Percentiles rank a stretch among this genome's conserved stretches.
phyloP scores from a whole-genome alignment of 78 protist species.

The Anaeramoeba flamelloides region DNA sequence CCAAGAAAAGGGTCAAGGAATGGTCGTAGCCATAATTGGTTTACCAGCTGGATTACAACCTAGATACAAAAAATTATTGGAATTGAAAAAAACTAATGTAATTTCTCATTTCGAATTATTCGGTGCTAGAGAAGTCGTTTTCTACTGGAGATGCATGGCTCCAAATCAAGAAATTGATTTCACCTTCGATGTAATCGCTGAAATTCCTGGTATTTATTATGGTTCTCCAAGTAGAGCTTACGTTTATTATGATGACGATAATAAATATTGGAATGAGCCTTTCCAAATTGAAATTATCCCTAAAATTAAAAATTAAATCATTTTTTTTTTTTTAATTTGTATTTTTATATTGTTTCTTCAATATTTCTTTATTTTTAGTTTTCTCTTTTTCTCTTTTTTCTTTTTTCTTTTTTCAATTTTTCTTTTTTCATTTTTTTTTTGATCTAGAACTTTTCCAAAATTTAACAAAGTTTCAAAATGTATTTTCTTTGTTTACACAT shows the following conservation, averaged over 20 bases:
- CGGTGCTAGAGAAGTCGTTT: conserved; percentile 18
- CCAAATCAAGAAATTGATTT: background rate
- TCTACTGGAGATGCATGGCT: conserved; percentile 17
- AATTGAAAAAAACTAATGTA: background rate
- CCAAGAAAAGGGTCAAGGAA: too few species aligned
- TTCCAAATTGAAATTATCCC: background rate
- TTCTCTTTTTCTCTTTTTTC: too few species aligned
- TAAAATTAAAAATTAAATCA: too few species aligned
- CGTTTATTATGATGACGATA: conserved; percentile 12
- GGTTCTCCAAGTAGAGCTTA: conserved; percentile 6
- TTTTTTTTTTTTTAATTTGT: too few species aligned
- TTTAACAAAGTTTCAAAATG: too few species aligned
- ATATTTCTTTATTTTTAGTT: too few species aligned
- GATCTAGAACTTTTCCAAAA: too few species aligned
- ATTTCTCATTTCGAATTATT: background rate
- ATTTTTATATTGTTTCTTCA: too few species aligned
- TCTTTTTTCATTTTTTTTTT: too few species aligned
- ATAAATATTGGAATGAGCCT: background rate
- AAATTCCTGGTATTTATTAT: background rate
- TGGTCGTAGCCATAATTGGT: conserved; percentile 9
- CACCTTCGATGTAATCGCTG: conserved; percentile 11
- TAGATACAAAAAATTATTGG: background rate
- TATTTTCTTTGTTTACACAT: too few species aligned
- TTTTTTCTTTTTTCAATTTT: too few species aligned
- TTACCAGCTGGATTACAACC: conserved; percentile 16